Base-by-base conservation (phyloP, 106 monocot species). In the Agapanthus africanus region DNA sequence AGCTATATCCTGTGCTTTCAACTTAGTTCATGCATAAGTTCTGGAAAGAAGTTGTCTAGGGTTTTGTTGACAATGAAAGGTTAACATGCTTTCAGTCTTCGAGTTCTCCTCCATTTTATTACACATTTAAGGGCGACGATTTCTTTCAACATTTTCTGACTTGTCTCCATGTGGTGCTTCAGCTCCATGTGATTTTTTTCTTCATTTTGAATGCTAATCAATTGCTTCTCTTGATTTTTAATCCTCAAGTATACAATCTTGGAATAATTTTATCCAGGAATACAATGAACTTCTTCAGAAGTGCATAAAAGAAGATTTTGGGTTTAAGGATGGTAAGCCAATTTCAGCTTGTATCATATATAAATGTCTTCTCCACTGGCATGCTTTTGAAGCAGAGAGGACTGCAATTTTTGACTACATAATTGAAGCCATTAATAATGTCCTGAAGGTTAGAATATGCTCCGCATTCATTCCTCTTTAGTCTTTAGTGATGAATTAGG, bases 281-380 rank as follows among this genome's bases (percentile, higher is more conserved):
- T 72, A 77, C 59, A 68, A 75, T 72, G 72, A 87, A 59, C 40
- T 87, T 54, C 83, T 87, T 54, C 65, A 68, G 38, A 87, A 68
- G 61, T 87, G 83, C 66, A 80, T 87, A 38, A 87, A 78, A 70
- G 87, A 87, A 83, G 77, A 80, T 71, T 65, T 90, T 61, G 94
- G 94, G 38, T 95, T 95, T 57, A 83, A 79, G 73, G 79, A 78
- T 73, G 88, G 85, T 1, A 95, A 88, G 76, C 94, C 94, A 27
- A 65, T 91, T 54, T 83, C 94, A 40, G 85, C 94, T 46, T 95
- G 90, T 81, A 59, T 83, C 41, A 95, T 91, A 37, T 95, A 95
- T 62, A 90, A 81, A 70, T 81, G 87, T 60, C 87, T 94, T 69
- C 67, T 82, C 46, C 94, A 87, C 19, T 90, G 84, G 84, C 82